Percentiles rank a stretch among this genome's conserved stretches.
Evolutionary conservation across 2,329 filamentous ascomycete genomes (phyloP).

Genomic region (Aspergillus tanneri): DNA sequence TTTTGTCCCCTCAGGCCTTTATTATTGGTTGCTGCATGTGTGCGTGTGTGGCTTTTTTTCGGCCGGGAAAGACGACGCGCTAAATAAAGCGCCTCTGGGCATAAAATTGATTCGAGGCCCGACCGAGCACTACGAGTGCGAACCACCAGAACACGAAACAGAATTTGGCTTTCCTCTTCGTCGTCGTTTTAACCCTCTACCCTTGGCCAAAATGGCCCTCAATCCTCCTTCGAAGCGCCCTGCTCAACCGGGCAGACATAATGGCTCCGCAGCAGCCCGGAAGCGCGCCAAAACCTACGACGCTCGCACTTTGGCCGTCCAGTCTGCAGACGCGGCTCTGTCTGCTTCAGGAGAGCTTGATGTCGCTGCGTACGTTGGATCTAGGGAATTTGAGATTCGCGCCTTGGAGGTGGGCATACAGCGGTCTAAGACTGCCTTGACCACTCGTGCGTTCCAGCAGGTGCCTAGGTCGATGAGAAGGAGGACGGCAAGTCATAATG

Average conservation of each 20-base stretch:
- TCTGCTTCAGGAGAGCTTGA: conserved; percentile 75
- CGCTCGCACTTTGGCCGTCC: conserved; percentile 45
- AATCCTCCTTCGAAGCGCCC: conserved; percentile 32
- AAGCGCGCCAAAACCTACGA: conserved; percentile 47
- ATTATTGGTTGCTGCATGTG: conserved; percentile 16
- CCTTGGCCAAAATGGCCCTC: conserved; percentile 32
- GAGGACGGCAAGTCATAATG: conserved; percentile 92
- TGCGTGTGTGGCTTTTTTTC: conserved; percentile 17
- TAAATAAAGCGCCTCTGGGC: conserved; percentile 19
- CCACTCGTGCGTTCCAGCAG: conserved; percentile 81
- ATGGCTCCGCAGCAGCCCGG: conserved; percentile 30
- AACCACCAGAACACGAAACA: neutral
- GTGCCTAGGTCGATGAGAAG: conserved; percentile 81
- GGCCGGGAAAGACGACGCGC: conserved; percentile 25
- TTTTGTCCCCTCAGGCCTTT: conserved; percentile 1
- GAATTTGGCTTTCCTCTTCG: neutral
- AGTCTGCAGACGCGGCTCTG: conserved; percentile 47
- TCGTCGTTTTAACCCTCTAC: neutral
- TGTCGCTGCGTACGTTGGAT: conserved; percentile 77
- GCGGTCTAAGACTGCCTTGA: conserved; percentile 63
- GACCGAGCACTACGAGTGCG: neutral
- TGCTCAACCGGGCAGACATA: conserved; percentile 19
- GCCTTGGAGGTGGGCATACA: conserved; percentile 80
- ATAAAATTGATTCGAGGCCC: conserved; percentile 12
- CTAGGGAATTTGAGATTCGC: conserved; percentile 85